Evolutionary conservation across 2,329 filamentous ascomycete species (phyloP).

Genomic region (Venturia effusa): DNA sequence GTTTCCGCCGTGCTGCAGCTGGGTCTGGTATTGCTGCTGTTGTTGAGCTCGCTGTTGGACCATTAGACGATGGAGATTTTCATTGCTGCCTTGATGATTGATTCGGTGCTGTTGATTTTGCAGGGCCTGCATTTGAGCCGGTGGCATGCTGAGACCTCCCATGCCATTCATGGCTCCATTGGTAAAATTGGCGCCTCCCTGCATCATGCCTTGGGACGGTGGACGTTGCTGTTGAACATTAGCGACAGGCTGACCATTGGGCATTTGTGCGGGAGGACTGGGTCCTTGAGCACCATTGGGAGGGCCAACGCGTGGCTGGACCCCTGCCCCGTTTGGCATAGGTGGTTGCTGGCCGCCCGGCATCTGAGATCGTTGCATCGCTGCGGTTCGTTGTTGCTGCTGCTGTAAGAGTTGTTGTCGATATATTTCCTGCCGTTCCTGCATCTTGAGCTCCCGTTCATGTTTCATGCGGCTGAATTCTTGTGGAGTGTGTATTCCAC

Average conservation of each 20-base stretch:
- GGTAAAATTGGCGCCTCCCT: constrained; percentile 31
- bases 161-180: constrained; percentile 39
- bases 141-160: constrained; percentile 50
- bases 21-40: constrained; percentile 15
- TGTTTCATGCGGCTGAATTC: constrained; percentile 85
- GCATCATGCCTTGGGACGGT: constrained; percentile 29
- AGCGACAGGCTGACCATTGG: constrained; percentile 5
- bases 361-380: constrained; percentile 2
- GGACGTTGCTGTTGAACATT: constrained; percentile 20
- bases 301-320: not conserved
- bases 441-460: constrained; percentile 66
- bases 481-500: constrained; percentile 61
- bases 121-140: constrained; percentile 57
- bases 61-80: constrained; percentile 25
- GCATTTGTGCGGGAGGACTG: constrained; percentile 6
- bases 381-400: constrained; percentile 28
- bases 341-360: constrained; percentile 3
- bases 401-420: constrained; percentile 52
- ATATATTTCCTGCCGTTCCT: constrained; percentile 46
- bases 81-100: constrained; percentile 25
- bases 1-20: constrained; percentile 9
- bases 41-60: constrained; percentile 24
- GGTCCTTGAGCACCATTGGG: constrained; percentile 8
- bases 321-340: not conserved
- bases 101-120: constrained; percentile 51